Base-by-base conservation (phyloP, 345 rosid genomes). In the Abelmoschus esculentus region DNA sequence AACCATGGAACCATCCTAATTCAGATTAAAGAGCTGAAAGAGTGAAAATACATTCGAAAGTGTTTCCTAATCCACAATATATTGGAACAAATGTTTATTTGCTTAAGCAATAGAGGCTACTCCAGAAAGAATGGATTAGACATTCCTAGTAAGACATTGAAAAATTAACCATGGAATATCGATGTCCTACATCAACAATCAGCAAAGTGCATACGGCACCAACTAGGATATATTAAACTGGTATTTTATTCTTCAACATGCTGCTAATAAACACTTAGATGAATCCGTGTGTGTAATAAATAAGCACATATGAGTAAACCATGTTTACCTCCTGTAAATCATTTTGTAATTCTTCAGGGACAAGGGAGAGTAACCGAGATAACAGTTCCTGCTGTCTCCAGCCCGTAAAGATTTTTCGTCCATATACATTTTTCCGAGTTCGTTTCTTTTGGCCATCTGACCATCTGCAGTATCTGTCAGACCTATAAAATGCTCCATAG, bases 301-400 rank as follows among this genome's bases (percentile, higher is more conserved):
- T 19, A 34, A n/a, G 52, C 13, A 69, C 18, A 36, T 18, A 34
- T 53, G 47, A 46, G 73, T 29, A 15, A 49, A 49, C 15, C 6
- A 15, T 18, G 47, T 40, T 38, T 80, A 86, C 90, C 86, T 86
- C 83, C 73, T 62, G 74, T 31, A 82, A 67, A 75, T 66, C 17
- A 31, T 58, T 82, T 36, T 83, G 80, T 70, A 72, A 63, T 58
- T 81, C 82, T 69, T 77, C 85, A 0, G 81, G 75, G 22, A 83
- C 70, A 69, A 66, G 81, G 53, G 83, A 72, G 71, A 77, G 83
- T 83, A 90, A 75, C 70, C 95, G 89, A 32, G 93, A 78, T 47
- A 85, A 68, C 71, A 90, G 74, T 78, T 84, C 82, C 15, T 90
- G 86, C 47, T 82, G 91, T 77, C 91, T 88, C 92, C 93, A 86